Percentiles rank a stretch among this genome's conserved stretches.
phyloP scores from a whole-genome alignment of 2,329 filamentous ascomycete species.

The Talaromyces sp. region DNA sequence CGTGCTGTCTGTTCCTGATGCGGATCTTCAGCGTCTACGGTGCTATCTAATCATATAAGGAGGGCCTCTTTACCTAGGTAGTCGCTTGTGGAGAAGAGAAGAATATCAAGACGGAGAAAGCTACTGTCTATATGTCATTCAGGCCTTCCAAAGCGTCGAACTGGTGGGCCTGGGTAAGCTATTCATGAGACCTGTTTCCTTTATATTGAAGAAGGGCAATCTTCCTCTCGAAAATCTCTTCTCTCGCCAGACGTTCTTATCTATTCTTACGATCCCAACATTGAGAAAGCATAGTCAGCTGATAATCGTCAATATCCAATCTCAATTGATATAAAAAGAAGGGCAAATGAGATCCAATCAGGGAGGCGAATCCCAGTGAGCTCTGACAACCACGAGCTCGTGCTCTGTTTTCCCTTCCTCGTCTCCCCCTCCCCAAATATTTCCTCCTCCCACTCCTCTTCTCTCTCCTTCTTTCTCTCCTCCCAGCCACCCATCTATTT shows the following conservation, averaged over 20 bases:
- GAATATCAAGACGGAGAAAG: background rate
- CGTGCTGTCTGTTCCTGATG: background rate
- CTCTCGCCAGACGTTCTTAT: background rate
- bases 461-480: background rate
- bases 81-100: background rate
- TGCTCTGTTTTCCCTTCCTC: background rate
- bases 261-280: background rate
- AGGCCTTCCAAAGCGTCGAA: background rate
- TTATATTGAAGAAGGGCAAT: background rate
- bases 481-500: background rate
- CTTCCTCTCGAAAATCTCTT: background rate
- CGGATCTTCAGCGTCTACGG: background rate
- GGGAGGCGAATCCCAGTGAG: background rate
- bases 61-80: background rate
- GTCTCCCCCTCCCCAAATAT: background rate
- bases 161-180: background rate
- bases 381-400: background rate
- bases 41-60: background rate
- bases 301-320: background rate
- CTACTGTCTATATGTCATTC: background rate
- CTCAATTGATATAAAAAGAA: conserved; percentile 1
- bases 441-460: background rate
- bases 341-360: background rate
- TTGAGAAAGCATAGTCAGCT: background rate
- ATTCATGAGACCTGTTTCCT: background rate